These are phyloP conservation scores for Candida ulmi DNA, from an alignment of 805 yeast species.

Conservation along the genomic window DNA sequence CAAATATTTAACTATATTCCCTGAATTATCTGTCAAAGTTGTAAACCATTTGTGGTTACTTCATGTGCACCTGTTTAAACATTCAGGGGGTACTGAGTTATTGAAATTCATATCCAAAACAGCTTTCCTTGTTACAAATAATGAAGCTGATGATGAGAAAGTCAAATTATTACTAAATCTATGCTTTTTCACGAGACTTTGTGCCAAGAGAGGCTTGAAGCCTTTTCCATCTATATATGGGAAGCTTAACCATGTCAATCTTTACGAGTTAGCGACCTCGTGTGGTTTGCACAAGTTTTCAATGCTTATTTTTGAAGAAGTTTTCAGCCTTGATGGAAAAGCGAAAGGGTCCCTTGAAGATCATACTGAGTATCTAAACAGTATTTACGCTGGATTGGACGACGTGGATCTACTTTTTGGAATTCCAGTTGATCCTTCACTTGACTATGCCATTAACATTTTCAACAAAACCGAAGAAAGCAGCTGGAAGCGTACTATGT, in stretches of 20 bases:
- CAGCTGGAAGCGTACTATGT: conserved; percentile 40
- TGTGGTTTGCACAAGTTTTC: conserved; percentile 26
- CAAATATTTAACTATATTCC: conserved; percentile 6
- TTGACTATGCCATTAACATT: conserved; percentile 44
- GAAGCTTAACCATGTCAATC: conserved; percentile 12
- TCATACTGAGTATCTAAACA: conserved; percentile 14
- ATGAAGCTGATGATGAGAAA: conserved; percentile 5
- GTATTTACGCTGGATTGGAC: conserved; percentile 46
- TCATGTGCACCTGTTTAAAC: conserved; percentile 14
- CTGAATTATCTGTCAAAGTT: conserved; percentile 22
- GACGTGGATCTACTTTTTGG: conserved; percentile 65
- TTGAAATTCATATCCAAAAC: conserved; percentile 1
- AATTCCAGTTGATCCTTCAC: conserved; percentile 50
- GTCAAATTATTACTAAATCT: conserved; percentile 16
- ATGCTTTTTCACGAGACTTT: conserved; percentile 23
- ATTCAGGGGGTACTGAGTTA: conserved; percentile 13
- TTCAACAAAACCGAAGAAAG: conserved; percentile 28
- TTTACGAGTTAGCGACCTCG: conserved; percentile 18
- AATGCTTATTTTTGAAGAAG: conserved; percentile 30
- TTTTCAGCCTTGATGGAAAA: conserved; percentile 11
- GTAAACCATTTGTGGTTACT: conserved; percentile 25
- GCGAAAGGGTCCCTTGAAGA: not conserved
- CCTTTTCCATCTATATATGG: conserved; percentile 16
- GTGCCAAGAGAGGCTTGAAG: conserved; percentile 12
- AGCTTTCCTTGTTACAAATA: not conserved